Evolutionary conservation across 176 grass and related monocot species (phyloP).

Genomic region (Carex kokanica): DNA sequence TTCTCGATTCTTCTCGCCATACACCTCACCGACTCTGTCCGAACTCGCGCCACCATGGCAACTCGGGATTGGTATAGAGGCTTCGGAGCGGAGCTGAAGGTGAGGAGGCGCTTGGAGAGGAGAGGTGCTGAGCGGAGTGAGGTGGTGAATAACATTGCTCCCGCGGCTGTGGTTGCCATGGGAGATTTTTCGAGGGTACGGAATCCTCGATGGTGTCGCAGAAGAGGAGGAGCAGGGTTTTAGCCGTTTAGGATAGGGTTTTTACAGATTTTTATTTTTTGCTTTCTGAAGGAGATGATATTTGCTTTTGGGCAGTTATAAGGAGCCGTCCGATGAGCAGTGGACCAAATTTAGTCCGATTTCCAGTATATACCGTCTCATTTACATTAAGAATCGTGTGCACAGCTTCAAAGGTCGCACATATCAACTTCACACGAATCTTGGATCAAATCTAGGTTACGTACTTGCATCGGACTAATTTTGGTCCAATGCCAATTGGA

Average conservation of each 20-base stretch:
- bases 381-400: too few relatives aligned
- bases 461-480: too few relatives aligned
- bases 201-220: background rate
- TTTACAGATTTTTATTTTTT: background rate
- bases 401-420: too few relatives aligned
- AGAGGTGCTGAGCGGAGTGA: slow-evolving; percentile 16
- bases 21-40: slow-evolving; percentile 52
- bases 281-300: background rate
- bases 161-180: slow-evolving; percentile 39
- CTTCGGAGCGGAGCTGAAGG: background rate
- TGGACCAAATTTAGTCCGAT: too few relatives aligned
- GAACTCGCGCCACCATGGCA: background rate
- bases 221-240: background rate
- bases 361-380: too few relatives aligned
- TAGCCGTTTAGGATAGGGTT: background rate
- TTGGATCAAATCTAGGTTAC: too few relatives aligned
- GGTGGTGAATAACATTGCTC: slow-evolving; percentile 35
- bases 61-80: background rate
- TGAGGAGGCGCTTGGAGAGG: background rate
- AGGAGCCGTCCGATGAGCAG: too few relatives aligned
- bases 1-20: slow-evolving; percentile 68
- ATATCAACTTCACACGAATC: too few relatives aligned
- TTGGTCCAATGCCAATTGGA: too few relatives aligned
- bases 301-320: background rate
- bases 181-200: background rate